phyloP scores from a whole-genome alignment of 1,139 yeast genomes.

The Zygosaccharomyces pseudobailii region DNA sequence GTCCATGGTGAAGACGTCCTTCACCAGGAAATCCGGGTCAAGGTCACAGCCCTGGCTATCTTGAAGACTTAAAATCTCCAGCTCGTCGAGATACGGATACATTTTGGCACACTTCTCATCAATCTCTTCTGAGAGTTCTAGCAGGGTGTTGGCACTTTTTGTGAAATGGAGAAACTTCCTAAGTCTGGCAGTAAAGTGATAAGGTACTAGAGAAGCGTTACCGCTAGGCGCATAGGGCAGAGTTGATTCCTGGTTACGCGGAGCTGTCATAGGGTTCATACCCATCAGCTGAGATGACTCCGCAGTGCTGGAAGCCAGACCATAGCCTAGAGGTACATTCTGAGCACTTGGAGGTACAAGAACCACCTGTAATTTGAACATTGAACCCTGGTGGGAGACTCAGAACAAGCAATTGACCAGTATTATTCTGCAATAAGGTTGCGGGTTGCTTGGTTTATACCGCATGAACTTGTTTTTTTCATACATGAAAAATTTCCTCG shows the following conservation, averaged over 20 bases:
- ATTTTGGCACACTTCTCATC: slow-evolving; percentile 48
- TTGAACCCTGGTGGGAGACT: slow-evolving; percentile 3
- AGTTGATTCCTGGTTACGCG: slow-evolving; percentile 10
- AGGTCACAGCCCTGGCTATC: slow-evolving; percentile 63
- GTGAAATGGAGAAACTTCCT: slow-evolving; percentile 62
- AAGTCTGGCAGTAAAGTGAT: slow-evolving; percentile 19
- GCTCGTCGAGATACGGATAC: slow-evolving; percentile 49
- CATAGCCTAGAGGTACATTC: slow-evolving; percentile 9
- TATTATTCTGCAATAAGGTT: neutral
- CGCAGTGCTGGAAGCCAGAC: slow-evolving; percentile 13
- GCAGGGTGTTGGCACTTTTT: slow-evolving; percentile 40
- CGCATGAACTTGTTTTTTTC: neutral
- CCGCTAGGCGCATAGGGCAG: slow-evolving; percentile 12
- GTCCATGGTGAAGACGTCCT: slow-evolving; percentile 53
- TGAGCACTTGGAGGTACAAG: slow-evolving; percentile 24
- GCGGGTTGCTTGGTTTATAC: neutral
- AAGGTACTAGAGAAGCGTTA: slow-evolving; percentile 9
- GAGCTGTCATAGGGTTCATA: slow-evolving; percentile 8
- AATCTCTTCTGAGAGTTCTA: slow-evolving; percentile 47
- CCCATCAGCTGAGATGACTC: slow-evolving; percentile 13
- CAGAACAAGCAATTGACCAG: neutral
- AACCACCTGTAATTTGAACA: slow-evolving; percentile 27
- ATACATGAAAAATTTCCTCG: neutral
- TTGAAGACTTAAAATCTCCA: slow-evolving; percentile 53
- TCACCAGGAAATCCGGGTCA: slow-evolving; percentile 64